phyloP scores from a whole-genome alignment of 257 asterid genomes.

The Gentiana macrophylla region DNA sequence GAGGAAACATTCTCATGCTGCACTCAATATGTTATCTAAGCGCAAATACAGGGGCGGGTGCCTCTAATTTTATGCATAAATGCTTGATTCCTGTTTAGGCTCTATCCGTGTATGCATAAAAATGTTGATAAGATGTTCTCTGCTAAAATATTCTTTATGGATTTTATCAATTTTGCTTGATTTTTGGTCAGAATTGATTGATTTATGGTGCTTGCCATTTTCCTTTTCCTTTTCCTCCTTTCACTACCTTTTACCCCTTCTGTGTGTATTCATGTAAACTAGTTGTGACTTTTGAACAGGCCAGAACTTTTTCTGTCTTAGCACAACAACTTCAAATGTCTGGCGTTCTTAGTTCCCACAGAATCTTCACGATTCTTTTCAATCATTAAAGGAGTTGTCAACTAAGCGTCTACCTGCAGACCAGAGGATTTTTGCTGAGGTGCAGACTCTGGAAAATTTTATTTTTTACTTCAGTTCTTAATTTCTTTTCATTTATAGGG shows the following conservation, averaged over 20 bases:
- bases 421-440: slow-evolving; percentile 88
- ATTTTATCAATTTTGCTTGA: neutral
- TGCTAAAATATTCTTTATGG: neutral
- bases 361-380: slow-evolving; percentile 82
- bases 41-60: too few relatives aligned
- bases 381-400: slow-evolving; percentile 88
- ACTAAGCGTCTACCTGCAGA: slow-evolving; percentile 82
- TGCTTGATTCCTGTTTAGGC: neutral
- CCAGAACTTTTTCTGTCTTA: slow-evolving; percentile 78
- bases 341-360: slow-evolving; percentile 78
- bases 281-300: slow-evolving; percentile 46
- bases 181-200: neutral
- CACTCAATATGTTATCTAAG: too few relatives aligned
- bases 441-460: slow-evolving; percentile 14
- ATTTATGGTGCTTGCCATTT: too few relatives aligned
- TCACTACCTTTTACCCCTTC: too few relatives aligned
- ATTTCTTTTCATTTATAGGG: too few relatives aligned
- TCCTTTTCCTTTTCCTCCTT: too few relatives aligned
- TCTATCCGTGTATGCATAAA: neutral
- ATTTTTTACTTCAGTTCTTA: neutral
- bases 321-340: slow-evolving; percentile 87
- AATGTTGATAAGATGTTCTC: too few relatives aligned
- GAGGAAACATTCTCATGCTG: too few relatives aligned
- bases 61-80: too few relatives aligned
- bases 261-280: neutral